These are phyloP conservation scores for Neonectria ditissima DNA, from an alignment of 2,329 filamentous ascomycete genomes.

Conservation along the genomic window DNA sequence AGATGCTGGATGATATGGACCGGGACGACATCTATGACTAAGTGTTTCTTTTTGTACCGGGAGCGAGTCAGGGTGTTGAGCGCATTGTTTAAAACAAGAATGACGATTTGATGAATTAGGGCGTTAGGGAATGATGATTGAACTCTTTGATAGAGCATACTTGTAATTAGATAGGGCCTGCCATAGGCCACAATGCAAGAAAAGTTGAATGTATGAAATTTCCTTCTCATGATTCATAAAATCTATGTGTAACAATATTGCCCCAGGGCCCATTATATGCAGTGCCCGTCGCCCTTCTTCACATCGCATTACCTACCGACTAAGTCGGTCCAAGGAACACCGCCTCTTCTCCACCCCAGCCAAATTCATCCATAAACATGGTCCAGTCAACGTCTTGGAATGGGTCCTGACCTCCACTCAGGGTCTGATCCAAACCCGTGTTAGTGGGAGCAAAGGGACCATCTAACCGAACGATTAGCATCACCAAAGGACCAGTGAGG, in stretches of 20 bases:
- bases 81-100: constrained; percentile 10
- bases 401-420: constrained; percentile 46
- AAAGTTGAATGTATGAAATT: background rate
- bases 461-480: constrained; percentile 10
- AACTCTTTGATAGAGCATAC: constrained; percentile 10
- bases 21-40: constrained; percentile 67
- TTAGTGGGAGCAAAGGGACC: constrained; percentile 2
- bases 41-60: constrained; percentile 16
- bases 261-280: constrained; percentile 7
- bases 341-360: constrained; percentile 53
- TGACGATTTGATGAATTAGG: constrained; percentile 20
- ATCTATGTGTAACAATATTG: constrained; percentile 7
- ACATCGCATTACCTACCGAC: background rate
- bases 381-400: constrained; percentile 63
- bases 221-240: constrained; percentile 21
- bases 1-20: constrained; percentile 72
- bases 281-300: background rate
- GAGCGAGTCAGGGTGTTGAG: background rate
- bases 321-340: constrained; percentile 48
- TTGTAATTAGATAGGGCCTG: constrained; percentile 8
- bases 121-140: constrained; percentile 18
- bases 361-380: constrained; percentile 63
- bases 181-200: background rate
- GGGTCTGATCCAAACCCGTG: constrained; percentile 31
- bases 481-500: background rate